Evolutionary conservation across 1,284 basidiomycete genomes (phyloP), one percentile per base, ranked within the genome.

Genomic region (Leccinum colubrinum): DNA sequence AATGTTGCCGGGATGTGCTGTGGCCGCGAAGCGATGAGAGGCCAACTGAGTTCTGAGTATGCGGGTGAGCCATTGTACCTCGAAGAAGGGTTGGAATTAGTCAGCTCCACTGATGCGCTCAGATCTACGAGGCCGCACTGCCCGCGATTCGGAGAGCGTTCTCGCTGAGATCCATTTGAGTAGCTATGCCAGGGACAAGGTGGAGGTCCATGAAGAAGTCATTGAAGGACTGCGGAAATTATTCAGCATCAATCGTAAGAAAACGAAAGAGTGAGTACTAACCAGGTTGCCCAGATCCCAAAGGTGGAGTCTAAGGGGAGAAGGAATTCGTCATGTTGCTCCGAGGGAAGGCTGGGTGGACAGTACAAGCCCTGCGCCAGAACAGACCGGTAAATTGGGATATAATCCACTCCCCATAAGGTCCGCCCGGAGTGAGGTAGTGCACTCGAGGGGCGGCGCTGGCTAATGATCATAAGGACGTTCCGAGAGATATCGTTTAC

Each of bases 51-150:
- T 27, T 27, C 27, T 27, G 27, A 27, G 27, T 27, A 27, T 27
- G 77, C 73, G 0, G 82, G 82, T 1, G 82, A 83, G 8, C 78
- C 78, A 1, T 79, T 79, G 68, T 82, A 80, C 8, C 76, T 70
- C 12, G 81, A 80, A 4, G 80, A 77, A 1, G 80, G 74, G 1
- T 75, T 66, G 4, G 78, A 77, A 25, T 72, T 67, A 20, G 72
- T 27, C 14, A 68, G 56, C 12, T 63, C 65, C 51, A 62, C 27
- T 27, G 27, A 27, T 27, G 27, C 27, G 27, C 27, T 27, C 20
- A 9, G 61, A 65, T 0, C 62, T 68, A 69, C 7, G 67, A 59
- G 0, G 58, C 7, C 52, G 59, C 61, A 57, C 1, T 62, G 4
- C 17, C 37, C n/a, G 25, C 60, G 64, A 67, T 33, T 33, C 30